These are phyloP conservation scores for Arthroderma sp. DNA, from an alignment of 2,329 filamentous ascomycete genomes.

Conservation along the genomic window DNA sequence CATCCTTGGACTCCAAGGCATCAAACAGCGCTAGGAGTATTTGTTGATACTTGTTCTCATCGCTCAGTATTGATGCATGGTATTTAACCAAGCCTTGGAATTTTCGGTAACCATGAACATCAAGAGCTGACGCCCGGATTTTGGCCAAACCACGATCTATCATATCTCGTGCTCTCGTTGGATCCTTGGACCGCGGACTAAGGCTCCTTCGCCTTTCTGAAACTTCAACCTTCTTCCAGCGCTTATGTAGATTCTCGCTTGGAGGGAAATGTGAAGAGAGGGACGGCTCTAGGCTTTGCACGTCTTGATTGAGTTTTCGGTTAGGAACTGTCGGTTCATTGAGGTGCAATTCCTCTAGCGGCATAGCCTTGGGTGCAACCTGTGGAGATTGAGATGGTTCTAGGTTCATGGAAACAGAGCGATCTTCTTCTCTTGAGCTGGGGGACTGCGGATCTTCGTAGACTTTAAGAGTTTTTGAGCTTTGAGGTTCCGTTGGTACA, in stretches of 20 bases:
- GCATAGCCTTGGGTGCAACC: constrained; percentile 17
- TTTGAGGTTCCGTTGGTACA: not conserved
- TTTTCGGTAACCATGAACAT: constrained; percentile 31
- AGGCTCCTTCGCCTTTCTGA: constrained; percentile 20
- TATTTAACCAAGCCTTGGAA: constrained; percentile 28
- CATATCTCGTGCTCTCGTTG: constrained; percentile 24
- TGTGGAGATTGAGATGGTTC: constrained; percentile 13
- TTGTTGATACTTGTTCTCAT: constrained; percentile 24
- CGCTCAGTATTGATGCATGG: constrained; percentile 23
- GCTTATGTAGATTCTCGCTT: constrained; percentile 17
- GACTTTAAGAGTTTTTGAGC: constrained; percentile 26
- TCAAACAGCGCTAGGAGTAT: constrained; percentile 26
- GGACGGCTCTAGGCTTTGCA: constrained; percentile 6
- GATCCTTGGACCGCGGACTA: constrained; percentile 27
- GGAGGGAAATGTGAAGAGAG: constrained; percentile 4
- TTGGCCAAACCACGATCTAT: constrained; percentile 25
- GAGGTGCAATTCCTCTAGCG: constrained; percentile 26
- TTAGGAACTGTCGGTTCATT: constrained; percentile 22
- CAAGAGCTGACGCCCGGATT: constrained; percentile 24
- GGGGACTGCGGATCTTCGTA: constrained; percentile 40
- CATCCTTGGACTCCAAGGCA: constrained; percentile 22
- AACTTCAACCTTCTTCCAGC: constrained; percentile 22
- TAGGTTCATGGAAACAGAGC: constrained; percentile 8
- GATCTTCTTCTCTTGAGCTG: constrained; percentile 15
- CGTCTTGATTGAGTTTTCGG: constrained; percentile 15